These are phyloP conservation scores for Mentha longifolia DNA, from an alignment of 257 asterid genomes.

Conservation along the genomic window DNA sequence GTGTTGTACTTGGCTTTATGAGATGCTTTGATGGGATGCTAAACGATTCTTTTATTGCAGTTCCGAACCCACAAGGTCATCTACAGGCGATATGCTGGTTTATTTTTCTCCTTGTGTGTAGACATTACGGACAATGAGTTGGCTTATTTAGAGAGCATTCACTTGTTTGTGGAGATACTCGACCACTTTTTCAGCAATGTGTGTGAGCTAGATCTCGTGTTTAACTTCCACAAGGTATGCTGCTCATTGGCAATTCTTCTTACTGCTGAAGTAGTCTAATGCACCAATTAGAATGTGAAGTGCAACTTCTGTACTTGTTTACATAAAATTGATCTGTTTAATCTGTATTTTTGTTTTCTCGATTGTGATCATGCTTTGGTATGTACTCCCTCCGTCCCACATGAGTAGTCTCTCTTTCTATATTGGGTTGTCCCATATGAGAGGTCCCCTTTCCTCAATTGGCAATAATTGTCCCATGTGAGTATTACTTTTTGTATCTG, in stretches of 20 bases:
- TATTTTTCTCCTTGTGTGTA: conserved; percentile 92
- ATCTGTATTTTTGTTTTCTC: conserved; percentile 8
- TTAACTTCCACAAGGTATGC: conserved; percentile 95
- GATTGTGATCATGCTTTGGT: neutral
- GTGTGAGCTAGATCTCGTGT: conserved; percentile 93
- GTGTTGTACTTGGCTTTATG: neutral
- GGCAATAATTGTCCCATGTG: too few relatives aligned
- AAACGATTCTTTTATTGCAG: conserved; percentile 45
- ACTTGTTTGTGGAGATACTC: conserved; percentile 96
- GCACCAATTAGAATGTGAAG: neutral
- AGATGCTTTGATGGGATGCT: conserved; percentile 6
- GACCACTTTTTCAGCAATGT: conserved; percentile 98
- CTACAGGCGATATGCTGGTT: conserved; percentile 96
- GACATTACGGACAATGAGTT: conserved; percentile 96
- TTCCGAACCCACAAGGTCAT: conserved; percentile 95
- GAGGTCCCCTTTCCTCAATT: too few relatives aligned
- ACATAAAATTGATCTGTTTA: neutral
- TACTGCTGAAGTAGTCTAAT: conserved; percentile 8
- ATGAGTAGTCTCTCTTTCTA: too few relatives aligned
- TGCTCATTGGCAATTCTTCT: conserved; percentile 12
- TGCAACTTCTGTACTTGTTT: neutral
- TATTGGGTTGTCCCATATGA: too few relatives aligned
- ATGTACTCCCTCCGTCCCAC: too few relatives aligned
- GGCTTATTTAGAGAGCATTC: conserved; percentile 79
- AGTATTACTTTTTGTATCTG: neutral